Base-by-base conservation (phyloP, 2,329 filamentous ascomycete genomes). In the Ceratocystis diversiconidia region DNA sequence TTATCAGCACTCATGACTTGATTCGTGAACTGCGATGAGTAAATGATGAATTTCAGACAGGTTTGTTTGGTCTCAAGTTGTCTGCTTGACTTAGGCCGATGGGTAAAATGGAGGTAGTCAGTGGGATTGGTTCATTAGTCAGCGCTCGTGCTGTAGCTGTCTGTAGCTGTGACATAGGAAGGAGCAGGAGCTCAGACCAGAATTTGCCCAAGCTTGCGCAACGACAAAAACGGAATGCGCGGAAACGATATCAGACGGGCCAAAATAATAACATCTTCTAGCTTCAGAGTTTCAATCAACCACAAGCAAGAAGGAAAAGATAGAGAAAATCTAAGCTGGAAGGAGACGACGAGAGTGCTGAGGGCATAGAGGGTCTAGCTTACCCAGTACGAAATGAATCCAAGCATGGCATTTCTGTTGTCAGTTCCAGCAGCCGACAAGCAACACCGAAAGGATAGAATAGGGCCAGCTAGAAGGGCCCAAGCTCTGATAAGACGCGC, bases 361-460 rank as follows among this genome's bases (percentile, higher is more conserved):
- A 32, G 4, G 5, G 12, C 25, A 62, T 41, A 12, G 36, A 41
- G 36, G 36, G 10, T 4, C 36, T 41, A 4, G 59, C 66, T 57
- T 65, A 67, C 66, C 66, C 66, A 67, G 43, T 67, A 67, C 19
- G 66, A 67, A 44, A 67, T 67, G n/a, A 65, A 28, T 17, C 66
- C 66, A 19, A 60, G 59, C 46, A 67, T 67, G 5, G 19, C 52
- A 63, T 62, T 61, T 32, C 17, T 3, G 36, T 12, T 61, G 44
- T 61, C 17, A 61, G 57, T 17, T 30, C 41, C 25, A 25, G 1
- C 22, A 41, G 17, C 28, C 7, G 28, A 15, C 12, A 57, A 43
- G 2, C 36, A 48, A 57, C 36, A n/a, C 36, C 36, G 55, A 64
- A 17, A 64, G 19, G 30, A 22, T 12, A 41, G 46, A 46, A 60